These are phyloP conservation scores for Berberis vulgaris DNA, from an alignment of 164 flowering plant species.

Conservation along the genomic window DNA sequence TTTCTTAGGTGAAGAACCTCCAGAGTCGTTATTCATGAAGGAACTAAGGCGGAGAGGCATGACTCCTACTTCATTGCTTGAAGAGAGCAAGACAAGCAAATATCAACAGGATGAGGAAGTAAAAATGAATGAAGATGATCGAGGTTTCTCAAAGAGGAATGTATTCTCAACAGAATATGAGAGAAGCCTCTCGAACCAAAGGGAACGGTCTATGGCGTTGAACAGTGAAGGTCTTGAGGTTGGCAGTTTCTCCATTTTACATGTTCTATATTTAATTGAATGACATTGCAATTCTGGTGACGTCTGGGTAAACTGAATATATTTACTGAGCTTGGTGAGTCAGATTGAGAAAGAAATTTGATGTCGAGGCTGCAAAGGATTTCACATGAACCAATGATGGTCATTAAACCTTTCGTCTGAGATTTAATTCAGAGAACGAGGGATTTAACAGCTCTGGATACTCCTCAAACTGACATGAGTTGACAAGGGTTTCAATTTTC, in stretches of 20 bases:
- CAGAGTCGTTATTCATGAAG: conserved; percentile 93
- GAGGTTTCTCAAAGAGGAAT: conserved; percentile 40
- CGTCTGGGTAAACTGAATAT: no score
- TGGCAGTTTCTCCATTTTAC: conserved; percentile 1
- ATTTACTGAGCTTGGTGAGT: no score
- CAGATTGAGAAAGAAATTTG: no score
- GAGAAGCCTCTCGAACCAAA: conserved; percentile 48
- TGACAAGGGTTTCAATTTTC: no score
- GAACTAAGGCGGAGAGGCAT: conserved; percentile 82
- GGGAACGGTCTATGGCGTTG: conserved; percentile 75
- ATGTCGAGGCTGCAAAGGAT: no score
- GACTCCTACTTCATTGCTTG: conserved; percentile 79
- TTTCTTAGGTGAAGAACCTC: conserved; percentile 82
- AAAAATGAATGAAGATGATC: conserved; percentile 35
- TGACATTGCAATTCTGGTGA: no score
- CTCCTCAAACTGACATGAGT: no score
- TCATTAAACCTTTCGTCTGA: no score
- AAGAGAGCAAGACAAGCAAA: conserved; percentile 43
- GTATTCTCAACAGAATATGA: conserved; percentile 49
- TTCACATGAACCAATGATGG: no score
- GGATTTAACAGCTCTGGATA: no score
- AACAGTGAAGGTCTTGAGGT: conserved; percentile 99
- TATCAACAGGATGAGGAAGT: conserved; percentile 33
- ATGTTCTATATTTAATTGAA: not conserved
- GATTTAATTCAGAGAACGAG: no score